phyloP scores from a whole-genome alignment of 2,329 filamentous ascomycete genomes.

The Tolypocladium pustulatum region DNA sequence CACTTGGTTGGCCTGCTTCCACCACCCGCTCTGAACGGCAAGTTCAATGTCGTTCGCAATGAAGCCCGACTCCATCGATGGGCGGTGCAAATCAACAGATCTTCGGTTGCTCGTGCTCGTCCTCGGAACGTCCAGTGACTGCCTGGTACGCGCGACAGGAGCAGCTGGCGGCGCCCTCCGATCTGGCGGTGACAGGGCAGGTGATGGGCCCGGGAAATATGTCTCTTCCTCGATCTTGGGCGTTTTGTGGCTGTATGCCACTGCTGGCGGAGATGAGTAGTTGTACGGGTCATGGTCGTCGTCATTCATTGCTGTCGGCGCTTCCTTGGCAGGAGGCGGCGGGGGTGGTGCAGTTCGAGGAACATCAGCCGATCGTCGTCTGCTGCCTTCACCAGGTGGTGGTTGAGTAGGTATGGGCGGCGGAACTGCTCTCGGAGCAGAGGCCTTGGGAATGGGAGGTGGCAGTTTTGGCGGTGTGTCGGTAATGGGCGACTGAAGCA shows the following conservation, averaged over 20 bases:
- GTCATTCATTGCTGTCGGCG: conserved; percentile 30
- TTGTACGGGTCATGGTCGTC: conserved; percentile 64
- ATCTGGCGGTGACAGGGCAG: conserved; percentile 32
- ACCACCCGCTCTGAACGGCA: conserved; percentile 67
- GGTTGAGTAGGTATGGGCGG: conserved; percentile 56
- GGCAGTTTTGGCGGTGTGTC: conserved; percentile 35
- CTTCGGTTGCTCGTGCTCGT: conserved; percentile 32
- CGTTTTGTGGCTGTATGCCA: conserved; percentile 21
- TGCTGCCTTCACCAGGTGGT: conserved; percentile 33
- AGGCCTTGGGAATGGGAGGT: conserved; percentile 44
- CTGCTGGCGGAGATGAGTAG: conserved; percentile 29
- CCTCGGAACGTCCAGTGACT: conserved; percentile 25
- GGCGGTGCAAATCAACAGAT: conserved; percentile 67
- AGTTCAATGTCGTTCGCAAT: conserved; percentile 86
- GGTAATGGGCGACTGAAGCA: conserved; percentile 43
- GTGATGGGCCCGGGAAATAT: conserved; percentile 37
- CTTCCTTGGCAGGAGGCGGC: conserved; percentile 20
- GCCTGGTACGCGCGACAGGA: conserved; percentile 14
- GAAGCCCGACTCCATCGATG: conserved; percentile 67
- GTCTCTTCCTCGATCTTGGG: conserved; percentile 34
- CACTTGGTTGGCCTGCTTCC: conserved; percentile 67
- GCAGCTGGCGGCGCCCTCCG: conserved; percentile 33
- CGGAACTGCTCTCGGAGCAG: conserved; percentile 49
- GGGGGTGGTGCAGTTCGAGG: conserved; percentile 59
- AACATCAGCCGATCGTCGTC: conserved; percentile 57